Base-by-base conservation (phyloP, 179 eudicot genomes). In the Actinidia chinensis region DNA sequence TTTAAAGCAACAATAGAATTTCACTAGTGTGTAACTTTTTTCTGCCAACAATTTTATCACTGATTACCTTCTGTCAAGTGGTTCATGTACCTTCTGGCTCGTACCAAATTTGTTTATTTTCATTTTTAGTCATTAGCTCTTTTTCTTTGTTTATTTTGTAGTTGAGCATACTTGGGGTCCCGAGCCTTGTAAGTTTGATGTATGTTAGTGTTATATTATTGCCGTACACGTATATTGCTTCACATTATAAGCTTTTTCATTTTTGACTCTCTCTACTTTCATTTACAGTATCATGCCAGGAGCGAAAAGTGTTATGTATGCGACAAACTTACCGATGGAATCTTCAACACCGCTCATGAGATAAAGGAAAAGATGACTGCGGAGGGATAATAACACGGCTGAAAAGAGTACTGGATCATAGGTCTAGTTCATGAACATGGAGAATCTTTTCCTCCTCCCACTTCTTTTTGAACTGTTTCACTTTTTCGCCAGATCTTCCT, bases 291-390 rank as follows among this genome's bases (percentile, higher is more conserved):
- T 84, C 95, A 91, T 78, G 78, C 93, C 51, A 87, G 82, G 83
- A 90, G 87, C 82, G 91, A 93, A 69, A 95, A 91, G 82, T 95
- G 98, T 84, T 95, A 86, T 48, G 92, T 90, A 1, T 95, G 98
- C 85, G 84, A 91, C 90, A 79, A 90, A 87, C 91, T 88, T 7
- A 93, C 97, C 1, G 84, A 83, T 74, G 98, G 97, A 75, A 88
- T 93, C 68, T 93, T 94, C 85, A 89, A 93, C 76, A 84, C 94
- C 15, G 98, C 93, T 5, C 89, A 82, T 14, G 97, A 90, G 85
- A 89, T 93, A 69, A 92, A 92, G 73, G 90, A 89, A 82, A 93
- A 70, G 76, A 89, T 76, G 78, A 93, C 92, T 50, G 90, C 89
- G 15, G 90, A 89, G 15, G 77, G 76, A 63, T 91, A 90, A 80